Evolutionary conservation across 805 yeast genomes (phyloP).

Genomic region (Yamadazyma insecticola): DNA sequence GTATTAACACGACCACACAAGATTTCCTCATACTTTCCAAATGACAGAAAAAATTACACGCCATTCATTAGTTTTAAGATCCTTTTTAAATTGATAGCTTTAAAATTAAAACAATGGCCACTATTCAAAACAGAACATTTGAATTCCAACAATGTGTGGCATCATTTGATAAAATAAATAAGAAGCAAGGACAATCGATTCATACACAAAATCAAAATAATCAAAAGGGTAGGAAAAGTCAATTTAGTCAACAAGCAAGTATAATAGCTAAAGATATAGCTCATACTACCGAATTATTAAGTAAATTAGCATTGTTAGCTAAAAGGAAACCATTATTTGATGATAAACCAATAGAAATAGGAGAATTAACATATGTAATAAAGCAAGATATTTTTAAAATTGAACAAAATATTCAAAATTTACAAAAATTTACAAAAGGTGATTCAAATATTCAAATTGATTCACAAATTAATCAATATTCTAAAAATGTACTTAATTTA

Average conservation of each 20-base stretch:
- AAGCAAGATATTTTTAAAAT: conserved; percentile 84
- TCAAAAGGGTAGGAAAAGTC: conserved; percentile 9
- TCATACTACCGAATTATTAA: conserved; percentile 73
- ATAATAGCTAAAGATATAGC: conserved; percentile 85
- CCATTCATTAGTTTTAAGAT: too few relatives aligned
- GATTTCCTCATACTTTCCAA: too few relatives aligned
- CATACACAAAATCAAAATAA: conserved; percentile 18
- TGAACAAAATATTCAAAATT: conserved; percentile 61
- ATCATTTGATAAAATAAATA: conserved; percentile 61
- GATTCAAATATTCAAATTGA: conserved; percentile 41
- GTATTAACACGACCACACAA: too few relatives aligned
- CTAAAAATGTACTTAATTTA: conserved; percentile 81
- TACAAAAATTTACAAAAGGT: conserved; percentile 51
- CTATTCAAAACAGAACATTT: conserved; percentile 75
- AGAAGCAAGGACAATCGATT: conserved; percentile 22
- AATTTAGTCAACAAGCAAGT: conserved; percentile 62
- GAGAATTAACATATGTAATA: conserved; percentile 82
- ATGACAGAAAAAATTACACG: too few relatives aligned
- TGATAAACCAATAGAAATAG: conserved; percentile 90
- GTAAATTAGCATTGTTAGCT: conserved; percentile 79
- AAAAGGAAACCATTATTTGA: conserved; percentile 88
- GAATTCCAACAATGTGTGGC: conserved; percentile 92
- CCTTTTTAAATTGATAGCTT: too few relatives aligned
- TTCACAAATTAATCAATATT: conserved; percentile 66
- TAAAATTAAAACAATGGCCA: conserved; percentile 3